Evolutionary conservation across 2,329 filamentous ascomycete genomes (phyloP).

Genomic region (Emergomyces orientalis): DNA sequence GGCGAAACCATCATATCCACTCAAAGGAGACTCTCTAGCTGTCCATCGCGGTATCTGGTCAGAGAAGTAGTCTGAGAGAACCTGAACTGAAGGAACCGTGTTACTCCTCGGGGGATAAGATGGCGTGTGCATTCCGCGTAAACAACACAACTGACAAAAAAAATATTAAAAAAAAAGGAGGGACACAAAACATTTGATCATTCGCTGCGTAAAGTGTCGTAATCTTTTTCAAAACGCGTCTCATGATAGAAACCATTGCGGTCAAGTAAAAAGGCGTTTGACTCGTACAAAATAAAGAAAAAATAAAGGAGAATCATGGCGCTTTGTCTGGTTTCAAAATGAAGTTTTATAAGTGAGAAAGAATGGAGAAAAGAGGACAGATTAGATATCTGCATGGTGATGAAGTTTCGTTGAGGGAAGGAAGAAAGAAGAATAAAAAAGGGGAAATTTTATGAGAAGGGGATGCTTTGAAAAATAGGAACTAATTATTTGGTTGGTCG

Average conservation of each 20-base stretch:
- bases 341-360: neutral
- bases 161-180: neutral
- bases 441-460: neutral
- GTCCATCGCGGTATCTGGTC: neutral
- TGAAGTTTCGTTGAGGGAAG: neutral
- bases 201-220: conserved; percentile 11
- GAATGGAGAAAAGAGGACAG: neutral
- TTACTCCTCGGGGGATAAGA: neutral
- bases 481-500: neutral
- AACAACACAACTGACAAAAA: neutral
- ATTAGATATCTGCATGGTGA: conserved; percentile 4
- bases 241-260: conserved; percentile 6
- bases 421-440: neutral
- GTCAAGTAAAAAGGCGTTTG: neutral
- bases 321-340: conserved; percentile 1
- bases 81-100: neutral
- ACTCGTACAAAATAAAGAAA: conserved; percentile 1
- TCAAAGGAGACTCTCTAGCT: neutral
- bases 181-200: conserved; percentile 5
- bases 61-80: neutral
- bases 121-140: neutral
- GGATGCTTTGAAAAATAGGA: neutral
- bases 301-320: neutral
- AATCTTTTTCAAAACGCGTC: conserved; percentile 1
- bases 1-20: neutral